A percentile compares a stretch with the other conserved stretches of the same genome.
Conservation (phyloP, 2,329 filamentous ascomycete genomes). For the Aspergillus quadrilineatus region DNA sequence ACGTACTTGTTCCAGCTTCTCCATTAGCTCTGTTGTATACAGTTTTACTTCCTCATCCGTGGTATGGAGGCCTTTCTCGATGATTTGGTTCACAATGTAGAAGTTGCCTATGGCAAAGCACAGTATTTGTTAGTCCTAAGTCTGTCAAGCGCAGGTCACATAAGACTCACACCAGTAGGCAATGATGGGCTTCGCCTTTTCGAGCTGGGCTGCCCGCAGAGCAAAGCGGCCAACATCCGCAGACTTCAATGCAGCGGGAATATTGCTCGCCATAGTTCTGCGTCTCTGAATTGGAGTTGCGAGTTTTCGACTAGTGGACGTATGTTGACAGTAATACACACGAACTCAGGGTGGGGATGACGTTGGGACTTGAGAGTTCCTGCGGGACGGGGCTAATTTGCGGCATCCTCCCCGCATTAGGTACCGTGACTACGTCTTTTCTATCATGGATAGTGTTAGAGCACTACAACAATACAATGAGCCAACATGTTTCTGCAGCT, state of each 20-base stretch:
- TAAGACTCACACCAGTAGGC: constrained; percentile 84
- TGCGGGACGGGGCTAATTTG: constrained; percentile 3
- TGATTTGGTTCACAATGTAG: constrained; percentile 89
- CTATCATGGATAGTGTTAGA: not conserved
- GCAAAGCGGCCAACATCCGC: constrained; percentile 84
- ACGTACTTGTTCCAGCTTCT: constrained; percentile 76
- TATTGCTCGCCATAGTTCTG: constrained; percentile 64
- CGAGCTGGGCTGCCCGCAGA: constrained; percentile 78
- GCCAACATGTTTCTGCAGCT: not conserved
- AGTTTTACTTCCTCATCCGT: constrained; percentile 72
- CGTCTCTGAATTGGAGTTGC: not conserved
- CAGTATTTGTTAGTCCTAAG: constrained; percentile 19
- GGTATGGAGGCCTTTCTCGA: constrained; percentile 75
- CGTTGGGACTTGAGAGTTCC: constrained; percentile 19
- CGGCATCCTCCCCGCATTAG: constrained; percentile 3
- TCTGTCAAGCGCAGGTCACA: not conserved
- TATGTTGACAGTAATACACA: constrained; percentile 5
- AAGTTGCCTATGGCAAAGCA: constrained; percentile 66
- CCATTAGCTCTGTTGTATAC: constrained; percentile 84
- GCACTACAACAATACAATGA: not conserved
- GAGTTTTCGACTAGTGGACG: not conserved
- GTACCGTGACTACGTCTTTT: not conserved
- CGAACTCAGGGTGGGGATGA: constrained; percentile 21
- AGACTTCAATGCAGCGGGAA: constrained; percentile 72
- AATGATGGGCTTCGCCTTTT: constrained; percentile 79